phyloP scores from a whole-genome alignment of 306 rosid species.

The Amphicarpaea edgeworthii region DNA sequence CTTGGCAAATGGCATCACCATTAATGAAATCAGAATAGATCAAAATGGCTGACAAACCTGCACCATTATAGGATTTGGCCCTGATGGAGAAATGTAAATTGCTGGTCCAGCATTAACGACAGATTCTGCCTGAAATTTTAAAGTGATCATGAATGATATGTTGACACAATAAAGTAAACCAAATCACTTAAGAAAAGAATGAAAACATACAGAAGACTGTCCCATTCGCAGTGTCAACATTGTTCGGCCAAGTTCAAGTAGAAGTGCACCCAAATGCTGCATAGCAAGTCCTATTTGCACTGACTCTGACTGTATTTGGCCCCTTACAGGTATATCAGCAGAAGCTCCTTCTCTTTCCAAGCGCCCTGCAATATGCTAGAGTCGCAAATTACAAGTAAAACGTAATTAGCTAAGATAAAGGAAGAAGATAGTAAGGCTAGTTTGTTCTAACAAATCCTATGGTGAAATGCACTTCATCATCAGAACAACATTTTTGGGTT shows the following conservation, averaged over 20 bases:
- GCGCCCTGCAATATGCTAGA: conserved; percentile 92
- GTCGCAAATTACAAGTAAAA: conserved; percentile 58
- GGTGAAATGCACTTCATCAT: conserved; percentile 13
- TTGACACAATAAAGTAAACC: conserved; percentile 36
- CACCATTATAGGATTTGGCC: conserved; percentile 98
- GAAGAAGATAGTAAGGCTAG: conserved; percentile 27
- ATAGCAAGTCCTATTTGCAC: conserved; percentile 76
- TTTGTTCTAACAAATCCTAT: conserved; percentile 24
- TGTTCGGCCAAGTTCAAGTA: conserved; percentile 98
- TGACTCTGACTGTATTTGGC: conserved; percentile 84
- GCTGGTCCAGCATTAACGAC: conserved; percentile 95
- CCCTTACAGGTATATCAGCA: conserved; percentile 63
- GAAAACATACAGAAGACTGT: conserved; percentile 76
- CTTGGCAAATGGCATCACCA: conserved; percentile 7
- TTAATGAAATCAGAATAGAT: conserved; percentile 4
- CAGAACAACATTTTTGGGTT: conserved; percentile 23
- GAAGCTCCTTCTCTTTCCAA: conserved; percentile 81
- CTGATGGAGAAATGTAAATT: conserved; percentile 90
- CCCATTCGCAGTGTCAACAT: conserved; percentile 92
- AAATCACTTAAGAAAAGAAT: conserved; percentile 41
- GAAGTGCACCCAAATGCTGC: conserved; percentile 92
- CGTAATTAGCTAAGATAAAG: conserved; percentile 44
- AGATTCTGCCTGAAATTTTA: conserved; percentile 75
- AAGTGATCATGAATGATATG: conserved; percentile 33
- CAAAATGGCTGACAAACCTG: conserved; percentile 72